Conservation (phyloP, 1,139 yeast genomes). For the Debaryomyces fabryi region DNA sequence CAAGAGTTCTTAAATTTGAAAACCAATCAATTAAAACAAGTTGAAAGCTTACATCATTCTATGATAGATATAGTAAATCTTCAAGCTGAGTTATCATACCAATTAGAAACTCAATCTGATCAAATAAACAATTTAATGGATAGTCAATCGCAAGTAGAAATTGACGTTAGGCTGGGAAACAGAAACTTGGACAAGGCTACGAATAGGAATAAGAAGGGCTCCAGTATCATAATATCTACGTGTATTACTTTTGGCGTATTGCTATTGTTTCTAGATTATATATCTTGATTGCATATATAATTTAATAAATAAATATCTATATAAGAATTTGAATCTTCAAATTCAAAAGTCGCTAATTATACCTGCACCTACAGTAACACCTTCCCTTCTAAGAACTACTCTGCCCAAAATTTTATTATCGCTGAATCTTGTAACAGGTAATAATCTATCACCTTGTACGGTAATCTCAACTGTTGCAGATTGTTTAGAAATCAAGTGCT, state of each 20-base stretch:
- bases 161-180: slow-evolving; percentile 76
- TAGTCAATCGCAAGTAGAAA: slow-evolving; percentile 69
- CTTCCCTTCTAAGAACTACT: slow-evolving; percentile 83
- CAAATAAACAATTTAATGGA: slow-evolving; percentile 68
- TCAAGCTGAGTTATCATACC: slow-evolving; percentile 76
- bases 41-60: slow-evolving; percentile 71
- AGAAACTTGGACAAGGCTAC: slow-evolving; percentile 72
- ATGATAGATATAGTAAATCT: slow-evolving; percentile 79
- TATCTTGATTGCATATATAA: slow-evolving; percentile 32
- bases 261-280: slow-evolving; percentile 63
- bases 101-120: slow-evolving; percentile 74
- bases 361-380: slow-evolving; percentile 89
- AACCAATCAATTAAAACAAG: slow-evolving; percentile 67
- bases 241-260: slow-evolving; percentile 66
- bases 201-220: slow-evolving; percentile 67
- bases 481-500: slow-evolving; percentile 75
- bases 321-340: neutral
- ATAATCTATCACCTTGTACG: slow-evolving; percentile 51
- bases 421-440: slow-evolving; percentile 64
- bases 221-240: slow-evolving; percentile 62
- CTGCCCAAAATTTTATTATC: slow-evolving; percentile 74
- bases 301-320: neutral
- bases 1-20: slow-evolving; percentile 63
- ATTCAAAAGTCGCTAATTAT: slow-evolving; percentile 37
- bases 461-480: slow-evolving; percentile 73